Percentiles rank a stretch among this genome's conserved stretches.
Conservation (phyloP, 78 protist genomes). For the Anaeramoeba ignava region DNA sequence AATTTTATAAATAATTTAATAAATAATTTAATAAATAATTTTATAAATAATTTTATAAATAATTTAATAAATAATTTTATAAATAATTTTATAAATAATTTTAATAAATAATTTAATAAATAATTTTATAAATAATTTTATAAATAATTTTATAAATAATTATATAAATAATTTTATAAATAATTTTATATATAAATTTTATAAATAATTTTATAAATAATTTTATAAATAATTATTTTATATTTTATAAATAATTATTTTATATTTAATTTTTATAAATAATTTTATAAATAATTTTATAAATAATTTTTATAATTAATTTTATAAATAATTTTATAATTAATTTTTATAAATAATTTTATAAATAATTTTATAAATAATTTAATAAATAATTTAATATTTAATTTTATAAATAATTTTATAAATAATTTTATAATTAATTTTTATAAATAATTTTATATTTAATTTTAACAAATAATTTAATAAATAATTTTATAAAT, state of each 20-base stretch:
- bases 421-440: constrained; percentile 2
- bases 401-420: not conserved
- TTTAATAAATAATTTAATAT: not conserved
- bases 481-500: not conserved
- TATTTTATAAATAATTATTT: not conserved
- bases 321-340: too few species aligned
- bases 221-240: not conserved
- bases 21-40: too few species aligned
- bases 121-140: not conserved
- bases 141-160: not conserved
- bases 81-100: not conserved
- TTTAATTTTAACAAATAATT: too few species aligned
- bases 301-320: not conserved
- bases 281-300: not conserved
- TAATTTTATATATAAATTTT: not conserved
- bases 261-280: not conserved
- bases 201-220: not conserved
- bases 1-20: too few species aligned
- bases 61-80: too few species aligned
- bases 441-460: not conserved
- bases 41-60: too few species aligned
- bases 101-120: not conserved
- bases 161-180: not conserved
- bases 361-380: too few species aligned
- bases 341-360: too few species aligned